phyloP scores from a whole-genome alignment of 2,329 filamentous ascomycete species.

The Fusarium heterosporum region DNA sequence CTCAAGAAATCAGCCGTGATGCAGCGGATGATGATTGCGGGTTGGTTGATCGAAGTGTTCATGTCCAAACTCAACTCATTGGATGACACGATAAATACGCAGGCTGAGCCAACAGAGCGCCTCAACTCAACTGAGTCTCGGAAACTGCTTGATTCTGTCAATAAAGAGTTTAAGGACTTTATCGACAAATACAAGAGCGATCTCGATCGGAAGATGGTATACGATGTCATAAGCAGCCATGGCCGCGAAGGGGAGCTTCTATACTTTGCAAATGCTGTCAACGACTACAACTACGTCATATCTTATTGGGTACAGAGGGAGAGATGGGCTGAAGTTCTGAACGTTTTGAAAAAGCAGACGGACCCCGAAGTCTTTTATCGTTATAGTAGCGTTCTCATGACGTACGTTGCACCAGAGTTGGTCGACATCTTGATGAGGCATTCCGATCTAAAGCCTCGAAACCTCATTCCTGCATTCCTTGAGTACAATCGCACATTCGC shows the following conservation, averaged over 20 bases:
- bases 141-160: slow-evolving; percentile 76
- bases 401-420: slow-evolving; percentile 82
- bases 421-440: slow-evolving; percentile 98
- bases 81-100: slow-evolving; percentile 92
- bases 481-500: slow-evolving; percentile 88
- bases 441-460: slow-evolving; percentile 83
- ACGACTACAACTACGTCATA: slow-evolving; percentile 94
- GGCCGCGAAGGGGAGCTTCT: slow-evolving; percentile 93
- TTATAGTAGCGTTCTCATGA: slow-evolving; percentile 97
- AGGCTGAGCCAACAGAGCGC: slow-evolving; percentile 81
- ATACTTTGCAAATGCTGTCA: slow-evolving; percentile 87
- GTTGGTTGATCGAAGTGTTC: slow-evolving; percentile 94
- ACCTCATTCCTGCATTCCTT: slow-evolving; percentile 90
- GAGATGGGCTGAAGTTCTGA: slow-evolving; percentile 87
- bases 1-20: slow-evolving; percentile 87
- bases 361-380: slow-evolving; percentile 95
- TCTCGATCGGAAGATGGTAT: slow-evolving; percentile 90
- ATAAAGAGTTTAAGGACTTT: slow-evolving; percentile 89
- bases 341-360: slow-evolving; percentile 91
- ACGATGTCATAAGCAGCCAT: slow-evolving; percentile 96
- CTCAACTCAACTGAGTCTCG: slow-evolving; percentile 77
- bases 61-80: slow-evolving; percentile 97
- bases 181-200: slow-evolving; percentile 86
- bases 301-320: slow-evolving; percentile 98
- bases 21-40: slow-evolving; percentile 95